These are phyloP conservation scores for Catenaria anguillulae DNA, from an alignment of 371 early-diverging fungal species.

Conservation along the genomic window DNA sequence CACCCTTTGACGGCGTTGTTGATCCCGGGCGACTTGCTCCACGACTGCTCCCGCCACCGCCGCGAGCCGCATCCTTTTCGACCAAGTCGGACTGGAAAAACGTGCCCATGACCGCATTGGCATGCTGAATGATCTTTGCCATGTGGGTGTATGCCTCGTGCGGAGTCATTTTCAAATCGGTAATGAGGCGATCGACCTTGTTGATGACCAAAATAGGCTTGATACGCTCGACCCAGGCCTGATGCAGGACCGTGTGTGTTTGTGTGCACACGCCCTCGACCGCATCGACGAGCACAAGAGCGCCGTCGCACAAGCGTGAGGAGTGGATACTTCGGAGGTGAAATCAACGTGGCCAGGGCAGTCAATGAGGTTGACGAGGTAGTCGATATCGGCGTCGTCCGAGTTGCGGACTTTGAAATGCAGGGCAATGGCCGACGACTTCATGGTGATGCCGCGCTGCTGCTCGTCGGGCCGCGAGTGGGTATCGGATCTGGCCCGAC, in stretches of 20 bases:
- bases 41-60: too few relatives aligned
- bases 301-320: conserved; percentile 92
- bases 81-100: conserved; percentile 35
- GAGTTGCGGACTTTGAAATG: conserved; percentile 47
- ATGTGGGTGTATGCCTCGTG: conserved; percentile 80
- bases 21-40: too few relatives aligned
- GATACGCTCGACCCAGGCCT: conserved; percentile 83
- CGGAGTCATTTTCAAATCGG: conserved; percentile 82
- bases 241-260: conserved; percentile 85
- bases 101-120: conserved; percentile 86
- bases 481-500: conserved; percentile 95
- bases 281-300: conserved; percentile 92
- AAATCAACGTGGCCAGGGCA: conserved; percentile 99
- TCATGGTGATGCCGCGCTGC: conserved; percentile 99
- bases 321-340: conserved; percentile 90
- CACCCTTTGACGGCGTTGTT: too few relatives aligned
- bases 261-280: conserved; percentile 98
- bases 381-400: conserved; percentile 14
- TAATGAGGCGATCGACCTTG: conserved; percentile 94
- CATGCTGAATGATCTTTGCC: conserved; percentile 83
- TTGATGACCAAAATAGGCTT: conserved; percentile 91
- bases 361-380: conserved; percentile 93
- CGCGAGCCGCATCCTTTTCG: neutral
- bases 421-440: conserved; percentile 88
- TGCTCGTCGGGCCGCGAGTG: conserved; percentile 99